phyloP scores from a whole-genome alignment of 306 rosid genomes.

The Vigna unguiculata region DNA sequence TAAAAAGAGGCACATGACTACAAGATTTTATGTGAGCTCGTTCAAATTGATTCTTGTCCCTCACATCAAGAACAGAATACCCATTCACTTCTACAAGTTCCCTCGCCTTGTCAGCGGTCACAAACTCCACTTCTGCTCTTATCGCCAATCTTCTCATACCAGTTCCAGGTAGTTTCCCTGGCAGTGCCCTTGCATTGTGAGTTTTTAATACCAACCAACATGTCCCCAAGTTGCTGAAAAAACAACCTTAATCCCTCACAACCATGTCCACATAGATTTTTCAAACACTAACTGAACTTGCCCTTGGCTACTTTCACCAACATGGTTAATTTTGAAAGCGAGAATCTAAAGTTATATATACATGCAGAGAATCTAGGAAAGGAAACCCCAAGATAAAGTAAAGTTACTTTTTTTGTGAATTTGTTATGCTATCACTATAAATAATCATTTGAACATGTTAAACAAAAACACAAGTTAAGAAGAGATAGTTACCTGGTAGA shows the following conservation, averaged over 20 bases:
- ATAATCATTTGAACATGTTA: slow-evolving; percentile 17
- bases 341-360: background rate
- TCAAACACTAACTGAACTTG: slow-evolving; percentile 33
- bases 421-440: background rate
- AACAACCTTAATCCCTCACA: slow-evolving; percentile 55
- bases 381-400: background rate
- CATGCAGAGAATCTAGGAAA: background rate
- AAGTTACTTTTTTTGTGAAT: slow-evolving; percentile 8
- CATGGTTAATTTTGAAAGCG: background rate
- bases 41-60: slow-evolving; percentile 77
- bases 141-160: slow-evolving; percentile 52
- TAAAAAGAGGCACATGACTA: slow-evolving; percentile 85
- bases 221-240: slow-evolving; percentile 73
- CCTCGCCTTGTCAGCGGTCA: slow-evolving; percentile 79
- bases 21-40: slow-evolving; percentile 89
- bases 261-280: slow-evolving; percentile 34
- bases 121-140: slow-evolving; percentile 77
- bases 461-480: slow-evolving; percentile 11
- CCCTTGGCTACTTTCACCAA: background rate
- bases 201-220: slow-evolving; percentile 65
- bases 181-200: slow-evolving; percentile 61
- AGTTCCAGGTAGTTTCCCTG: slow-evolving; percentile 45
- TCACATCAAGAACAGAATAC: slow-evolving; percentile 75
- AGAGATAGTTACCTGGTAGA: slow-evolving; percentile 59
- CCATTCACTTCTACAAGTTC: slow-evolving; percentile 73